phyloP scores from a whole-genome alignment of 2,329 filamentous ascomycete genomes.

The Microcera coccophila region DNA sequence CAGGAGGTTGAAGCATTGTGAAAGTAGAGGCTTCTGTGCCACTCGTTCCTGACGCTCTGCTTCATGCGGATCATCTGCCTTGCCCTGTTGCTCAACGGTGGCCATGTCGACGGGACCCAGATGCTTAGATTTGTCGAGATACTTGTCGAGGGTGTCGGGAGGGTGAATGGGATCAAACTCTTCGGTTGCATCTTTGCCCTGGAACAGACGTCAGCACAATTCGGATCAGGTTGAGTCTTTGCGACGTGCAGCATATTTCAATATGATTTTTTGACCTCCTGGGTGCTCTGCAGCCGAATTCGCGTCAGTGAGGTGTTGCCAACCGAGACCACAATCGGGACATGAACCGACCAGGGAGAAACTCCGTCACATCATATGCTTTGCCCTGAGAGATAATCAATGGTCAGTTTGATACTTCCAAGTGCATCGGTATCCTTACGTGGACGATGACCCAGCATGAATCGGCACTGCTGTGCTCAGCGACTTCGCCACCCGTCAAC shows the following conservation, averaged over 20 bases:
- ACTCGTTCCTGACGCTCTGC: constrained; percentile 68
- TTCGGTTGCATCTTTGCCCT: constrained; percentile 87
- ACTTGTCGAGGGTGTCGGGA: constrained; percentile 81
- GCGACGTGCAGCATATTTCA: constrained; percentile 76
- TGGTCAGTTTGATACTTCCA: background rate
- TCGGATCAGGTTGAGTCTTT: too few relatives aligned
- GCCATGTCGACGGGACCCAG: constrained; percentile 85
- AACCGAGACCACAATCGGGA: background rate
- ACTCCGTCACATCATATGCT: constrained; percentile 86
- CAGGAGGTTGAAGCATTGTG: constrained; percentile 88
- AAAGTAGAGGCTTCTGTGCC: constrained; percentile 69
- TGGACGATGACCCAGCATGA: constrained; percentile 93
- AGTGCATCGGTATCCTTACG: constrained; percentile 39
- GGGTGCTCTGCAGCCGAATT: constrained; percentile 66
- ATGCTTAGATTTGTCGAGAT: constrained; percentile 80
- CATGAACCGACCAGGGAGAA: constrained; percentile 62
- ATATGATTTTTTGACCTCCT: constrained; percentile 85
- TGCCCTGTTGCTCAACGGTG: constrained; percentile 68
- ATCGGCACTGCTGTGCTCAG: constrained; percentile 72
- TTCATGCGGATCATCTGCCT: constrained; percentile 60
- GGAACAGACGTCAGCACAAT: constrained; percentile 10
- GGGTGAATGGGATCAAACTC: constrained; percentile 87
- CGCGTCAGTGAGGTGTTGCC: constrained; percentile 4
- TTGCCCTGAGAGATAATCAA: constrained; percentile 51
- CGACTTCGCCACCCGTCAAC: constrained; percentile 51